Evolutionary conservation across 2,329 filamentous ascomycete genomes (phyloP), one percentile per base, ranked within the genome.

Genomic region (Aspergillus fijiensis): DNA sequence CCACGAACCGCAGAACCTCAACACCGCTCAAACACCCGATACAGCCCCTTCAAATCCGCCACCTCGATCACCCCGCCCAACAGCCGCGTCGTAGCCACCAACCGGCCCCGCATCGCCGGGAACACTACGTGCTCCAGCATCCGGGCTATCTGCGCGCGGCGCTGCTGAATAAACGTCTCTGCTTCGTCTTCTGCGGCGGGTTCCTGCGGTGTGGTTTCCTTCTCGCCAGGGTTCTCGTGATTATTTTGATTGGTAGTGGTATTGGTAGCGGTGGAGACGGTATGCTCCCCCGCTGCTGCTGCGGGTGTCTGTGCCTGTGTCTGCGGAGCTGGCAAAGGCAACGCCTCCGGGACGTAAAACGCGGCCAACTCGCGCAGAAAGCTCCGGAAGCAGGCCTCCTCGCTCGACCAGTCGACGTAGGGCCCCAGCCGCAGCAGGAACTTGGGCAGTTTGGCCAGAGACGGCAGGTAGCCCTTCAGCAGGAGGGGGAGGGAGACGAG

Each of bases 11-110:
- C 31, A 9, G 7, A 33, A 9, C 31, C 3, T 39, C 75, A 98
- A 75, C 95, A 98, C 57, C 95, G 82, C 78, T 99, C 95, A 81
- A 99, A 99, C 2, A 98, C 93, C 50, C 91, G 82, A 76, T 99
- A 99, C 60, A 99, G 73, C 0, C 93, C 92, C 76, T 96, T 98
- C 60, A 98, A 76, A 77, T 96, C 92, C 2, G 95, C 94, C 52
- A 96, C 87, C 76, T 99, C 94, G 51, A 96, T 79, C 11, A 96
- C 86, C 0, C 87, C 89, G 54, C 87, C 86, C 77, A 96, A 85
- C 69, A 98, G 77, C 5, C 84, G 82, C 65, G 85, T 89, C 9
- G 95, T 97, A 21, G 91, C 93, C 58, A 98, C 86, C 51, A 99
- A 77, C 59, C 92, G 83, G 5, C 89, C 82, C 73, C 92, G 91